Base-by-base conservation (phyloP, 768 basidiomycete genomes). In the Rhodotorula taiwanensis region DNA sequence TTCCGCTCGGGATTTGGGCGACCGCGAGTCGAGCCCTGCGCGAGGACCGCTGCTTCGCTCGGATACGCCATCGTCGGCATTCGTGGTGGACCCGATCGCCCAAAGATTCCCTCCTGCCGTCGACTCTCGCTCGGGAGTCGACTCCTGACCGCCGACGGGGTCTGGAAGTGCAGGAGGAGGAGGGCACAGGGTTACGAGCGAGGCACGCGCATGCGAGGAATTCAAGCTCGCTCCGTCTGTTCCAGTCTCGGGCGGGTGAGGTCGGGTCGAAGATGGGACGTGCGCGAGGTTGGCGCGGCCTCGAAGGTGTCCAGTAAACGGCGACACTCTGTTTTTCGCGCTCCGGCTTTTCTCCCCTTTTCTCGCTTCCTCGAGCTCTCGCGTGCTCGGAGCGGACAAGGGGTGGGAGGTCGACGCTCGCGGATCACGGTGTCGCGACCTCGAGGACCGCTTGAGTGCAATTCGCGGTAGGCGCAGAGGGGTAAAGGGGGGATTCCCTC, bases 401-500 rank as follows among this genome's bases (percentile, higher is more conserved):
- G 18, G 30, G 30, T 33, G 28, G 50, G 31, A n/a, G n/a, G n/a
- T n/a, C n/a, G n/a, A n/a, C 25, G 53, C 41, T 43, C 28, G 28
- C 47, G 28, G 14, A 18, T 9, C 14, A 15, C 6, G n/a, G n/a
- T n/a, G n/a, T n/a, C n/a, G n/a, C n/a, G n/a, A n/a, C n/a, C n/a
- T n/a, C n/a, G 28, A 33, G 45, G 45, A 36, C 55, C 55, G 55
- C 55, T 56, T 56, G 33, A 56, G 55, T 56, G 55, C 55, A 56
- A 56, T 56, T 56, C 55, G 55, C 45, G 21, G 55, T 48, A 44
- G 31, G 55, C 28, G 55, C 36, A 16, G 16, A 9, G 36, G 10
- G 10, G 36, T 9, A 39, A 9, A 9, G 36, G 36, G 36, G 36
- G 16, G 36, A 9, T 39, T 16, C 16, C 10, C 36, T 39, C 36